Evolutionary conservation across 2,329 filamentous ascomycete genomes (phyloP), one percentile per base, ranked within the genome.

Genomic region (Nothophoma quercina): DNA sequence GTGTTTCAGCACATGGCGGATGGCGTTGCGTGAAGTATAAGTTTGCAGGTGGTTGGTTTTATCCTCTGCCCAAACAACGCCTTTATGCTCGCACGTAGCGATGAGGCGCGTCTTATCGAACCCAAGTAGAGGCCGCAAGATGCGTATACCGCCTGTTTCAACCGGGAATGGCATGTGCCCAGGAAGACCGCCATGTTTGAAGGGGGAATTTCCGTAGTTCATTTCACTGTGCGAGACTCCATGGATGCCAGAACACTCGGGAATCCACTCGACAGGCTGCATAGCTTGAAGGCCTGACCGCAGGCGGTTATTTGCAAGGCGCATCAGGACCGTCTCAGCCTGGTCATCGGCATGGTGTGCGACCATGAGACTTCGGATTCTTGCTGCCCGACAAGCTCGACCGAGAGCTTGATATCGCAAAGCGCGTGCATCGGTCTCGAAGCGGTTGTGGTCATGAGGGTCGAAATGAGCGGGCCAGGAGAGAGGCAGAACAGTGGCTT

Each of bases 321-420:
- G 84, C 86, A 92, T 89, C 40, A 98, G 75, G 4, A 96, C 81
- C 0, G 93, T 97, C 76, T 99, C 95, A 49, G 92, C 89, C 68
- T 95, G 91, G 66, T 99, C 95, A 66, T 97, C 93, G 56, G 83
- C 80, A 70, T 99, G 95, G 69, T 99, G 95, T 4, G 88, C 95
- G 22, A 96, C 78, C 30, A 97, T 82, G 1, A 98, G 71, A 16
- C 84, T 83, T 4, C 73, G 75, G 4, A 89, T 83, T 0, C 76
- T 69, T 5, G 77, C 62, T 1, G 76, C 70, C 13, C 73, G 72
- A 69, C 89, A 92, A 7, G 81, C 79, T 12, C 63, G 69, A 1
- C 89, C 93, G 1, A 98, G 74, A 0, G 80, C 78, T 56, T 85
- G 87, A 72, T 93, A 98, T 12, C 95, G 86, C 26, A 88, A 79